phyloP scores from a whole-genome alignment of 306 rosid genomes.

The Macrotyloma uniflorum region DNA sequence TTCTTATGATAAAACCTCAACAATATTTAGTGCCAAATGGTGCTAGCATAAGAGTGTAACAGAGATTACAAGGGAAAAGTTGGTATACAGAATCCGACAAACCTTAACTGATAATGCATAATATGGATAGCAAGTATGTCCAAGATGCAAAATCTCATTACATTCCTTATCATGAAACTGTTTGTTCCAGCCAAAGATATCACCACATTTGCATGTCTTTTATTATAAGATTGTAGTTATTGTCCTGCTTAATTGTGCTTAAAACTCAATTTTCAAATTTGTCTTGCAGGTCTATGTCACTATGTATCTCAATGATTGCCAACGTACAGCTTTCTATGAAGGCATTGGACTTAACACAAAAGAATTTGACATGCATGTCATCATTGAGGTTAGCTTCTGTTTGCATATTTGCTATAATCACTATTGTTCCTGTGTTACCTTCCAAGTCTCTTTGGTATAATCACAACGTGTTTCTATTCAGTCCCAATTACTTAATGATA shows the following conservation, averaged over 20 bases:
- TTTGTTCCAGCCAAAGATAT: neutral
- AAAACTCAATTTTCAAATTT: slow-evolving; percentile 18
- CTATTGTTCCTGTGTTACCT: neutral
- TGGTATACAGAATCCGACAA: neutral
- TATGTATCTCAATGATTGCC: slow-evolving; percentile 98
- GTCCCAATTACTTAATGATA: neutral
- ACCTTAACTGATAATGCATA: neutral
- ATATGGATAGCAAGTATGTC: neutral
- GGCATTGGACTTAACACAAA: slow-evolving; percentile 95
- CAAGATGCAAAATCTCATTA: slow-evolving; percentile 18
- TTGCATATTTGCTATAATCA: neutral
- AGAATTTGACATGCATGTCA: slow-evolving; percentile 98
- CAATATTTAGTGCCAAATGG: neutral
- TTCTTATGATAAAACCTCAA: slow-evolving; percentile 4
- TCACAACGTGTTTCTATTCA: neutral
- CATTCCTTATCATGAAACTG: neutral
- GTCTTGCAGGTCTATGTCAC: slow-evolving; percentile 88
- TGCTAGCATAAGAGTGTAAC: neutral
- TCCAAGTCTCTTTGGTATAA: neutral
- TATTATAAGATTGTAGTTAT: neutral
- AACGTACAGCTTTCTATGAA: slow-evolving; percentile 91
- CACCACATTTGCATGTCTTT: slow-evolving; percentile 3
- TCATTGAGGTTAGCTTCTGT: slow-evolving; percentile 78
- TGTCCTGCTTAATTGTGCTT: neutral
- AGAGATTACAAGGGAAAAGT: neutral